phyloP scores from a whole-genome alignment of 2,329 filamentous ascomycete genomes.

The Hypoxylon sp. region DNA sequence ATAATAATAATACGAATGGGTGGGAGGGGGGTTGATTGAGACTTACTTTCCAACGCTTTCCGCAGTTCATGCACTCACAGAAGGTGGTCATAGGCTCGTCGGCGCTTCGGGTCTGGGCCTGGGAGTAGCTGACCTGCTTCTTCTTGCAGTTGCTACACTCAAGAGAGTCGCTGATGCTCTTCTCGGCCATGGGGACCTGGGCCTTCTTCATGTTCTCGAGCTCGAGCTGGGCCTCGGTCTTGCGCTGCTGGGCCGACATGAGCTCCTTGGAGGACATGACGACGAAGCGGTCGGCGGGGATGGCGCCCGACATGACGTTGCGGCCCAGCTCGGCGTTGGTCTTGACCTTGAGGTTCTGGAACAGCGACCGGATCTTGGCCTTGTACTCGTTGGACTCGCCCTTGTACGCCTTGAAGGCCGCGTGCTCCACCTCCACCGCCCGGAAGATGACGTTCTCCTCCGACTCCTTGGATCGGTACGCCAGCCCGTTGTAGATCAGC shows the following conservation, averaged over 20 bases:
- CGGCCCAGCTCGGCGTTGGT: constrained; percentile 80
- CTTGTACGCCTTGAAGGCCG: constrained; percentile 74
- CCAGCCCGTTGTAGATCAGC: constrained; percentile 91
- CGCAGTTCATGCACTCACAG: constrained; percentile 75
- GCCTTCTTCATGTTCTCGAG: constrained; percentile 97
- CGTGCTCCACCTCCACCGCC: constrained; percentile 83
- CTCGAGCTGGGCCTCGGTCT: constrained; percentile 77
- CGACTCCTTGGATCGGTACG: constrained; percentile 74
- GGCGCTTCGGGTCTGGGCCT: constrained; percentile 93
- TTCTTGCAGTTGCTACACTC: constrained; percentile 92
- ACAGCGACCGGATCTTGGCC: constrained; percentile 89
- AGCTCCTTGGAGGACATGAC: constrained; percentile 90
- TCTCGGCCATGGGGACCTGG: constrained; percentile 91
- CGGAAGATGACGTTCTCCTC: constrained; percentile 75
- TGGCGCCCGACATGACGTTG: constrained; percentile 78
- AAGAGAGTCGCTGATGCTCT: constrained; percentile 86
- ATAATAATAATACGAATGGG: too few species aligned
- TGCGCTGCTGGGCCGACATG: constrained; percentile 83
- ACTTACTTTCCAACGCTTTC: constrained; percentile 76
- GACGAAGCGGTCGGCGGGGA: constrained; percentile 78
- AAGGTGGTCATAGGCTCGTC: constrained; percentile 92
- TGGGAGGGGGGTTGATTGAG: too few species aligned
- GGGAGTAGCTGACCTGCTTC: constrained; percentile 93
- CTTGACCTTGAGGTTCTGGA: constrained; percentile 93
- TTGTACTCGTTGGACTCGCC: constrained; percentile 81